phyloP scores from a whole-genome alignment of 129 eudicot species.

The Glebionis coronaria region DNA sequence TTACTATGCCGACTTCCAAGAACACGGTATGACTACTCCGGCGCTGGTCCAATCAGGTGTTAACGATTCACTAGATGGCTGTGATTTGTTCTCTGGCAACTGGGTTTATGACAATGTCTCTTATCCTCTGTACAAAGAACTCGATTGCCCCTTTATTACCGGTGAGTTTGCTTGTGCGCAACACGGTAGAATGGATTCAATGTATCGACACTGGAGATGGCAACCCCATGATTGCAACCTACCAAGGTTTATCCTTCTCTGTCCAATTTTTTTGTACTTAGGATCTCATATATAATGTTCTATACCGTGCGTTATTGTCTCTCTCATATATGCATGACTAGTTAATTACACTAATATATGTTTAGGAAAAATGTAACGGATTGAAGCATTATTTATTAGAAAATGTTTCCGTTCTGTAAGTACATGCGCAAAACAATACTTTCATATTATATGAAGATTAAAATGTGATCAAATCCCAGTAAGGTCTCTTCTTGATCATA shows the following conservation, averaged over 20 bases:
- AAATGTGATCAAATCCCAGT: too few species aligned
- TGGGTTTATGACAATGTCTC: slow-evolving; percentile 57
- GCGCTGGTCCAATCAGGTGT: background rate
- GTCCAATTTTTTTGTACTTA: too few species aligned
- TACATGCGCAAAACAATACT: too few species aligned
- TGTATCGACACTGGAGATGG: slow-evolving; percentile 71
- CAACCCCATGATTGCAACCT: slow-evolving; percentile 59
- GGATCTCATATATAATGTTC: too few species aligned
- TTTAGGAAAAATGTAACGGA: too few species aligned
- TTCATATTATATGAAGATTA: too few species aligned
- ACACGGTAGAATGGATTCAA: slow-evolving; percentile 45
- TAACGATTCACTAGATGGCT: slow-evolving; percentile 25
- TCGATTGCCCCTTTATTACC: slow-evolving; percentile 46
- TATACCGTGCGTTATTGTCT: too few species aligned
- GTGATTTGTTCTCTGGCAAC: slow-evolving; percentile 62
- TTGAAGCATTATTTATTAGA: too few species aligned
- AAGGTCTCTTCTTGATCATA: too few species aligned
- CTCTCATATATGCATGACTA: too few species aligned
- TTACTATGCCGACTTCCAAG: slow-evolving; percentile 19
- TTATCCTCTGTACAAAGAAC: slow-evolving; percentile 54
- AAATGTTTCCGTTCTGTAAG: too few species aligned
- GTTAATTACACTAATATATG: too few species aligned
- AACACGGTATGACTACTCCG: slow-evolving; percentile 4
- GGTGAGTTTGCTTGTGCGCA: slow-evolving; percentile 56
- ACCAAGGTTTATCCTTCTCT: slow-evolving; percentile 43